These are phyloP conservation scores for Xanthoconium separans DNA, from an alignment of 1,284 basidiomycete species.

Conservation along the genomic window DNA sequence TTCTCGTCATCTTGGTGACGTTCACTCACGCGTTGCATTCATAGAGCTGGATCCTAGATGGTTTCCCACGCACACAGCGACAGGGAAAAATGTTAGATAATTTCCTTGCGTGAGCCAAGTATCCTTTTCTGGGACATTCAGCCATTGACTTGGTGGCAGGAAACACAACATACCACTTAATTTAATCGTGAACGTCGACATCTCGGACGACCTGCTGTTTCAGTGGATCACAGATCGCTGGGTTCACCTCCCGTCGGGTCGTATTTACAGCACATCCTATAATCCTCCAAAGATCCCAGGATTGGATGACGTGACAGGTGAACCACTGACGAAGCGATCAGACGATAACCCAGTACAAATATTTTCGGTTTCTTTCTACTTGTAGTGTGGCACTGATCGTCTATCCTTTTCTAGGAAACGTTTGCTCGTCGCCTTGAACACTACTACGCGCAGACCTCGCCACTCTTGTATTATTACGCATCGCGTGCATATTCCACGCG, in stretches of 20 bases:
- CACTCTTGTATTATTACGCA: slow-evolving; percentile 79
- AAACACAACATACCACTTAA: slow-evolving; percentile 64
- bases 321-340: slow-evolving; percentile 82
- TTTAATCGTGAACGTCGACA: slow-evolving; percentile 87
- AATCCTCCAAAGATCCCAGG: slow-evolving; percentile 87
- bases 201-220: slow-evolving; percentile 87
- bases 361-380: not conserved
- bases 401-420: slow-evolving; percentile 60
- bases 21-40: slow-evolving; percentile 12
- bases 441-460: slow-evolving; percentile 85
- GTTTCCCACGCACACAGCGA: slow-evolving; percentile 90
- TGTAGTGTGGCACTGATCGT: slow-evolving; percentile 4
- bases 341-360: slow-evolving; percentile 86
- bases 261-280: slow-evolving; percentile 89
- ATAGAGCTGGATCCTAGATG: slow-evolving; percentile 91
- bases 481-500: slow-evolving; percentile 32
- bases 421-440: slow-evolving; percentile 78
- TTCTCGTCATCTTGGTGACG: not conserved
- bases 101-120: slow-evolving; percentile 54
- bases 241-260: slow-evolving; percentile 89
- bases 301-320: slow-evolving; percentile 91
- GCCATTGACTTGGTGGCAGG: slow-evolving; percentile 35
- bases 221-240: slow-evolving; percentile 87
- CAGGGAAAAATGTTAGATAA: slow-evolving; percentile 85
- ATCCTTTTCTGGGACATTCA: not conserved